Conservation (phyloP, 2,329 filamentous ascomycete species). For the Aureobasidium musti region DNA sequence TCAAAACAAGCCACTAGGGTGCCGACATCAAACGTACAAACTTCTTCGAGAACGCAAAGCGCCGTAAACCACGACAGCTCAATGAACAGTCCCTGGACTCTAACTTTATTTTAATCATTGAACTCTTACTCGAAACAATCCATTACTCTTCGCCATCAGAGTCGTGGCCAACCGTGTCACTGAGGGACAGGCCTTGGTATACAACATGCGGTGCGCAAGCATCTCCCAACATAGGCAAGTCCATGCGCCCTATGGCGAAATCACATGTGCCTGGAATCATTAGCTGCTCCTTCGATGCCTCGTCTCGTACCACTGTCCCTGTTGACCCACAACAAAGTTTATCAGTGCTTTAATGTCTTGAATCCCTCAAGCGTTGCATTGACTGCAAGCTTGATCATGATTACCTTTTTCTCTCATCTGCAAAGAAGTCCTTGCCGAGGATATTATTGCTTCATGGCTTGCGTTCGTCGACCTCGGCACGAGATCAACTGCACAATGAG, state of each 20-base stretch:
- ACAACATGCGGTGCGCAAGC: background rate
- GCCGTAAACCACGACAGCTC: background rate
- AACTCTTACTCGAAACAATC: background rate
- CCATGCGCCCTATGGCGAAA: background rate
- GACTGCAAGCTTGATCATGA: background rate
- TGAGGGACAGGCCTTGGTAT: background rate
- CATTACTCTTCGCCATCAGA: background rate
- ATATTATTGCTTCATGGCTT: background rate
- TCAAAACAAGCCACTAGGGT: background rate
- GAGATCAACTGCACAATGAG: background rate
- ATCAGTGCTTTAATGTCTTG: background rate
- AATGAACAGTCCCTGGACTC: background rate
- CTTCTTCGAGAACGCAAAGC: background rate
- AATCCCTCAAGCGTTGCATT: slow-evolving; percentile 1
- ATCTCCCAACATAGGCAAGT: background rate
- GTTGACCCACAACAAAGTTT: background rate
- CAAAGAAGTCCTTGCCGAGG: background rate
- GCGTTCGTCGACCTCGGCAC: background rate
- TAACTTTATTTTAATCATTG: background rate
- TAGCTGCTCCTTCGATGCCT: background rate
- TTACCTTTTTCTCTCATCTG: background rate
- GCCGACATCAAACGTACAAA: background rate
- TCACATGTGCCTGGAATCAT: background rate
- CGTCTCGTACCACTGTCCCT: background rate
- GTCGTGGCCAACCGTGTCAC: background rate